Evolutionary conservation across 2,329 filamentous ascomycete genomes (phyloP).

Genomic region (Ceratocystis cacaofunesta): DNA sequence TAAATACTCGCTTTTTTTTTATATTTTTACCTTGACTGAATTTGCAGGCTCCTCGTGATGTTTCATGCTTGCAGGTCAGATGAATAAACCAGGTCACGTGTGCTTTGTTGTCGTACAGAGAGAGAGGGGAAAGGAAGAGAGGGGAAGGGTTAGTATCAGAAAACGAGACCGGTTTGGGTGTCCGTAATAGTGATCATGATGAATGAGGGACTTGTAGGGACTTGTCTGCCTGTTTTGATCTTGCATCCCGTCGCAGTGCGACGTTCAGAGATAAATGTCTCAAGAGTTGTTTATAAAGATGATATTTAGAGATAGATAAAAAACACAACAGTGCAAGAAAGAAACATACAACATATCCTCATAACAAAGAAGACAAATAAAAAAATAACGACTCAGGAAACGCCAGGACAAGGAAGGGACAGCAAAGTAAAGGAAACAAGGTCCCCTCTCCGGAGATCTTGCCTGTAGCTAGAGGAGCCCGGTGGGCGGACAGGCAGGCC

Average conservation of each 20-base stretch:
- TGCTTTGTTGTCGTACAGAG: not conserved
- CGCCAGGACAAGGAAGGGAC: not conserved
- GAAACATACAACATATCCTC: not conserved
- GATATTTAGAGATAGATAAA: slow-evolving; percentile 4
- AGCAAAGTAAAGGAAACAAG: slow-evolving; percentile 4
- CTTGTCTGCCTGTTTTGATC: too few relatives aligned
- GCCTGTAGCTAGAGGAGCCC: not conserved
- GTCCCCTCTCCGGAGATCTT: not conserved
- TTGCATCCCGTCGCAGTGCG: too few relatives aligned
- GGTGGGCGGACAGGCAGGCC: not conserved
- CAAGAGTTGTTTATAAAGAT: not conserved
- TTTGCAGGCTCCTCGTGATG: not conserved
- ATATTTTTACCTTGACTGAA: not conserved
- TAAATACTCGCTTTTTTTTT: not conserved
- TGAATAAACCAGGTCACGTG: not conserved
- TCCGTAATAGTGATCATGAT: too few relatives aligned
- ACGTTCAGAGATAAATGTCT: not conserved
- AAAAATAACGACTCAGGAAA: slow-evolving; percentile 3
- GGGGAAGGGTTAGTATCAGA: not conserved
- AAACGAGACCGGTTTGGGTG: too few relatives aligned
- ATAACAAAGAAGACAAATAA: not conserved
- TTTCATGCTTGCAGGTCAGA: not conserved
- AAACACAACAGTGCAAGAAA: not conserved
- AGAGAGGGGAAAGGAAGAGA: not conserved
- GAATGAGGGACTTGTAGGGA: too few relatives aligned